Percentiles rank a stretch among this genome's conserved stretches.
Evolutionary conservation across 805 yeast genomes (phyloP).

Genomic region (Candida verbasci): DNA sequence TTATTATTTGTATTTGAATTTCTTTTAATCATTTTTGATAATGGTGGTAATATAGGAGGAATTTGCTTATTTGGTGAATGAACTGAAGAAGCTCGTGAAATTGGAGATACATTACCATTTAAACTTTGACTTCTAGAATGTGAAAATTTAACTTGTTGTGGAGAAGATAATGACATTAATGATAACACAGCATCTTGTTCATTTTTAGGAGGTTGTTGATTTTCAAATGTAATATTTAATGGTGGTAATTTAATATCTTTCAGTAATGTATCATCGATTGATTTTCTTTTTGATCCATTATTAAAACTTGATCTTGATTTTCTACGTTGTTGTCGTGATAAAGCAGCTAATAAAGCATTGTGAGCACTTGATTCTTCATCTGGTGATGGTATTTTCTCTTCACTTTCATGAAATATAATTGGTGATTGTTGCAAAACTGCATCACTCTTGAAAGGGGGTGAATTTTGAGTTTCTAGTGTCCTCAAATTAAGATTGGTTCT

Average conservation of each 20-base stretch:
- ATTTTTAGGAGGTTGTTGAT: constrained; percentile 9
- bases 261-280: neutral
- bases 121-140: constrained; percentile 28
- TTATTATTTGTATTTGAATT: too few relatives aligned
- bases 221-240: constrained; percentile 22
- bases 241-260: constrained; percentile 23
- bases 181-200: constrained; percentile 57
- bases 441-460: too few relatives aligned
- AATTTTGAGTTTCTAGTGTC: constrained; percentile 32
- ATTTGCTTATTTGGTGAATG: constrained; percentile 9
- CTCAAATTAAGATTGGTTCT: constrained; percentile 34
- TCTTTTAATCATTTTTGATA: constrained; percentile 15
- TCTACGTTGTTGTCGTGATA: constrained; percentile 27
- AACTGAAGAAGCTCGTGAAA: constrained; percentile 20
- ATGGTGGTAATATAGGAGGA: constrained; percentile 24
- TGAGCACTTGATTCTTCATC: constrained; percentile 44
- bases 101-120: constrained; percentile 21
- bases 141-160: constrained; percentile 30
- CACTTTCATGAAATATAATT: neutral
- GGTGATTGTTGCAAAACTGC: constrained; percentile 1
- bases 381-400: constrained; percentile 20
- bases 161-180: constrained; percentile 52
- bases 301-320: constrained; percentile 19
- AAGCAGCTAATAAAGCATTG: constrained; percentile 39
- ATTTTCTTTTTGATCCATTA: constrained; percentile 4